Conservation (phyloP, 805 yeast genomes). For the Yarrowia sp. region DNA sequence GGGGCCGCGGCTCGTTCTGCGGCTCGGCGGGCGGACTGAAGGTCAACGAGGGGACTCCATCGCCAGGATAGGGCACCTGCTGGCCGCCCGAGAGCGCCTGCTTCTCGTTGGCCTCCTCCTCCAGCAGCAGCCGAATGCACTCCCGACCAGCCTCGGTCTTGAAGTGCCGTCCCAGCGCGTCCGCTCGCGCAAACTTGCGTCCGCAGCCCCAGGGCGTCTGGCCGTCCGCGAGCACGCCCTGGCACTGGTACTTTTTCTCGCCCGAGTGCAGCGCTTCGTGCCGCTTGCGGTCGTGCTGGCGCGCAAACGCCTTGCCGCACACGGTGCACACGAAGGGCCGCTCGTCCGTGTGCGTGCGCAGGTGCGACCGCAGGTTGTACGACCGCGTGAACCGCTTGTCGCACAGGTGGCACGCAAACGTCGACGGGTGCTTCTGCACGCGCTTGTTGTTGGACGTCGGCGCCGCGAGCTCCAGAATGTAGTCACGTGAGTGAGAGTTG, state of each 20-base stretch:
- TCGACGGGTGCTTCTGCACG: conserved; percentile 68
- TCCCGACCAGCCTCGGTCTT: conserved; percentile 71
- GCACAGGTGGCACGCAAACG: conserved; percentile 76
- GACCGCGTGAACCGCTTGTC: conserved; percentile 88
- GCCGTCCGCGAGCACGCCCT: conserved; percentile 58
- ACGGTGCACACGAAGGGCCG: conserved; percentile 65
- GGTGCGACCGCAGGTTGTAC: conserved; percentile 86
- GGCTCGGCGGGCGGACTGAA: conserved; percentile 30
- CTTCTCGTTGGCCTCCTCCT: conserved; percentile 45
- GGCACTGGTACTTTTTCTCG: conserved; percentile 64
- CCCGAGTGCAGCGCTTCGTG: conserved; percentile 77
- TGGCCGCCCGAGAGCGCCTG: conserved; percentile 7
- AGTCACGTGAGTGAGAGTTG: conserved; percentile 43
- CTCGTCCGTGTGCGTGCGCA: conserved; percentile 78
- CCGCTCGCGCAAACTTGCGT: conserved; percentile 69
- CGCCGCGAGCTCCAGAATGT: conserved; percentile 64
- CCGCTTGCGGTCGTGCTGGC: conserved; percentile 73
- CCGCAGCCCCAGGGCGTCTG: conserved; percentile 72
- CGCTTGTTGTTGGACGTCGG: conserved; percentile 54
- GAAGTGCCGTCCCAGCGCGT: conserved; percentile 73
- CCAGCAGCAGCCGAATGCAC: conserved; percentile 64
- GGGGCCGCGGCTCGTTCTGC: conserved; percentile 7
- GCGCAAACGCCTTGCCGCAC: conserved; percentile 68
- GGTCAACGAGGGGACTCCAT: conserved; percentile 29
- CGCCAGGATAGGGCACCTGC: conserved; percentile 20